These are phyloP conservation scores for Murraya paniculata DNA, from an alignment of 345 rosid species.

Conservation along the genomic window DNA sequence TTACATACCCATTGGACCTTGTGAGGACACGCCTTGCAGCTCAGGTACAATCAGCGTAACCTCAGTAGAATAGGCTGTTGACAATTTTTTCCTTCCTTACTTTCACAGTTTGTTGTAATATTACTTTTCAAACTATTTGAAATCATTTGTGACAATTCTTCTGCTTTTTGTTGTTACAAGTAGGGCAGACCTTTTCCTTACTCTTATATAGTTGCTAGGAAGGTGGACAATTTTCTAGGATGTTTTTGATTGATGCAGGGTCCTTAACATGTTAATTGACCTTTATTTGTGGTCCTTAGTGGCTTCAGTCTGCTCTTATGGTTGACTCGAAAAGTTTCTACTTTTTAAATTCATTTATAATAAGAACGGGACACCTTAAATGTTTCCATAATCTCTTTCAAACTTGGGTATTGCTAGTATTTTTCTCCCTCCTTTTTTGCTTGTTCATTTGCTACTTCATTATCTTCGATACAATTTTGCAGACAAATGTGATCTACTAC, in stretches of 20 bases:
- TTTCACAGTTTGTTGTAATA: background rate
- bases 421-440: background rate
- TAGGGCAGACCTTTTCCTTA: background rate
- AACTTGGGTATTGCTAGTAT: background rate
- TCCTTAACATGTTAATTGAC: background rate
- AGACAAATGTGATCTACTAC: slow-evolving; percentile 80
- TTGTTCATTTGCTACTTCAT: slow-evolving; percentile 3
- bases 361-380: background rate
- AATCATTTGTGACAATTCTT: background rate
- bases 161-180: background rate
- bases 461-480: slow-evolving; percentile 21
- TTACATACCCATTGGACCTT: slow-evolving; percentile 96
- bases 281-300: background rate
- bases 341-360: background rate
- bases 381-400: background rate
- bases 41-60: slow-evolving; percentile 52
- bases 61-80: background rate
- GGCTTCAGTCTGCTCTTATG: background rate
- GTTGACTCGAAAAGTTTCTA: background rate
- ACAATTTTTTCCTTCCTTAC: background rate
- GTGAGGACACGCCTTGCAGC: slow-evolving; percentile 95
- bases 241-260: background rate
- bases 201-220: background rate
- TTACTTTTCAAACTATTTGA: no score
- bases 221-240: background rate